Evolutionary conservation across 2,329 filamentous ascomycete genomes (phyloP).

Genomic region (Fonsecaea multimorphosa): DNA sequence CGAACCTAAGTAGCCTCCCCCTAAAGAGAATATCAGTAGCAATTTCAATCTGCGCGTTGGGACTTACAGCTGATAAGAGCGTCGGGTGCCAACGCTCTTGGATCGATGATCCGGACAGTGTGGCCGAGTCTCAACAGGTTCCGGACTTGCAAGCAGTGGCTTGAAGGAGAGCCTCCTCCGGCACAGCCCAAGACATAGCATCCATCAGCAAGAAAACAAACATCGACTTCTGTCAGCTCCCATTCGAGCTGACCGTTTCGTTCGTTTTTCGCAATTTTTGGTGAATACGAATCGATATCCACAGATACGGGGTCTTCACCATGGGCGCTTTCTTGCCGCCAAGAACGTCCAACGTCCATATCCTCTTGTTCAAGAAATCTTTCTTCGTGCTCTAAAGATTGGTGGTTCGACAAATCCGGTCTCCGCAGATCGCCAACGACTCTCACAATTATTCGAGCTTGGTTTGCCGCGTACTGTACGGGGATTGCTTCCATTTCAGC

Average conservation of each 20-base stretch:
- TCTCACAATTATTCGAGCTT: too few relatives aligned
- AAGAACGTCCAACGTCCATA: too few relatives aligned
- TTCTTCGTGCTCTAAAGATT: too few relatives aligned
- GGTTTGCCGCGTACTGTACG: too few relatives aligned
- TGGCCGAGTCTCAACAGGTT: constrained; percentile 49
- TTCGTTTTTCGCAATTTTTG: constrained; percentile 47
- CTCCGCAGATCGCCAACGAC: too few relatives aligned
- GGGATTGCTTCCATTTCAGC: too few relatives aligned
- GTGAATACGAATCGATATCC: constrained; percentile 47
- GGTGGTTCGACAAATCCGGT: too few relatives aligned
- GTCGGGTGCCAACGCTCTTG: too few relatives aligned
- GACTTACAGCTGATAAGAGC: constrained; percentile 51
- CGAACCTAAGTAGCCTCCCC: constrained; percentile 24
- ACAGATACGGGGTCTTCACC: constrained; percentile 38
- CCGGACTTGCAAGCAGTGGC: constrained; percentile 50
- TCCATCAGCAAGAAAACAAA: constrained; percentile 54
- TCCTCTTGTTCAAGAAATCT: too few relatives aligned
- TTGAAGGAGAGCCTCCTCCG: constrained; percentile 56
- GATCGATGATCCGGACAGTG: too few relatives aligned
- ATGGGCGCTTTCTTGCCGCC: too few relatives aligned
- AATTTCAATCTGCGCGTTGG: constrained; percentile 53
- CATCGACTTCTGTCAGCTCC: constrained; percentile 54
- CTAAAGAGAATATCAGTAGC: constrained; percentile 50
- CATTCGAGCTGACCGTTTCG: too few relatives aligned
- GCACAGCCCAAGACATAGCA: constrained; percentile 59